A percentile compares a stretch with the other conserved stretches of the same genome.
Conservation (phyloP, 768 basidiomycete genomes). For the Podaxis sp. region DNA sequence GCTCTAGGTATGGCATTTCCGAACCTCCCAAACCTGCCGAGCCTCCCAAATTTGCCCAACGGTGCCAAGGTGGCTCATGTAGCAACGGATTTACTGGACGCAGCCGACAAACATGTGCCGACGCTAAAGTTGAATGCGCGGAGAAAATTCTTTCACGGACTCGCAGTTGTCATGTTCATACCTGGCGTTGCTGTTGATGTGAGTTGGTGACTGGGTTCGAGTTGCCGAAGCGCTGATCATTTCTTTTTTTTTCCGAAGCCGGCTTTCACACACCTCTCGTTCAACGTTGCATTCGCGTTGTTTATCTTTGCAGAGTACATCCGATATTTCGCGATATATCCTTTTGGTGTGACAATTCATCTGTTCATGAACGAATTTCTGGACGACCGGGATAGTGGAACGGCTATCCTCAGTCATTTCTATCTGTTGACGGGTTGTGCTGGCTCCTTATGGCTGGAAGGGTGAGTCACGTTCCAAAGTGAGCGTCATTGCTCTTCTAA, state of each 20-base stretch:
- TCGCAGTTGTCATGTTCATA: conserved; percentile 95
- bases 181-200: conserved; percentile 93
- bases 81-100: conserved; percentile 68
- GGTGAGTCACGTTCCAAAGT: conserved; percentile 43
- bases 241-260: conserved; percentile 49
- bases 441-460: conserved; percentile 91
- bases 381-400: conserved; percentile 91
- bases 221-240: neutral
- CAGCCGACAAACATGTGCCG: conserved; percentile 87
- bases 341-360: conserved; percentile 89
- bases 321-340: conserved; percentile 97
- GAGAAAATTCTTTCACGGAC: conserved; percentile 94
- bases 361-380: conserved; percentile 97
- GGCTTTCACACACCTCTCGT: conserved; percentile 92
- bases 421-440: conserved; percentile 96
- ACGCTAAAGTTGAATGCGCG: conserved; percentile 88
- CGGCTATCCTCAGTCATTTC: conserved; percentile 96
- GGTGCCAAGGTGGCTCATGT: conserved; percentile 43
- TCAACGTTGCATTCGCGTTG: conserved; percentile 90
- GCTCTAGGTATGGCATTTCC: conserved; percentile 38
- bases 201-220: conserved; percentile 29
- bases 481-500: neutral
- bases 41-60: conserved; percentile 48
- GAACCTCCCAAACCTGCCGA: conserved; percentile 48
- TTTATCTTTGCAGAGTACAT: conserved; percentile 98